Evolutionary conservation across 2,329 filamentous ascomycete genomes (phyloP).

Genomic region (Apiospora sp.): DNA sequence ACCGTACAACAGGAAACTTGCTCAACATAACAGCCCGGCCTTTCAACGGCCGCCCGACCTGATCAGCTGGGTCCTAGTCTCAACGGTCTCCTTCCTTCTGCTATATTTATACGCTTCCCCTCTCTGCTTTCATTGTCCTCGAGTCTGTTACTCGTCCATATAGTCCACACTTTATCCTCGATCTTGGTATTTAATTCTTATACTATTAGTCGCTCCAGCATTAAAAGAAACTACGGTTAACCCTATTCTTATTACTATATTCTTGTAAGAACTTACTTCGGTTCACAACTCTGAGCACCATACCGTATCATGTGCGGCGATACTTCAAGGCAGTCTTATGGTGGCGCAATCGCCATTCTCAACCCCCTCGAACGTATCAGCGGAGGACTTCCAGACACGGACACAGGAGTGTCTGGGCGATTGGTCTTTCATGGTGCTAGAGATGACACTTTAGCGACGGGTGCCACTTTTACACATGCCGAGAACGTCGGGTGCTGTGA

Average conservation of each 20-base stretch:
- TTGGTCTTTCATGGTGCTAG: constrained; percentile 49
- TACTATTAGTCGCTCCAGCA: neutral
- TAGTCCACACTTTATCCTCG: neutral
- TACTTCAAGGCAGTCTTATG: constrained; percentile 48
- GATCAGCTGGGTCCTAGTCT: neutral
- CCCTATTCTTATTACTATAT: neutral
- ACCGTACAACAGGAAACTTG: constrained; percentile 17
- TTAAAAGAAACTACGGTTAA: too few species aligned
- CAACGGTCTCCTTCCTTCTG: neutral
- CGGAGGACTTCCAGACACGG: constrained; percentile 39
- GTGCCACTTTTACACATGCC: constrained; percentile 50
- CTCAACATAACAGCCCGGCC: constrained; percentile 16
- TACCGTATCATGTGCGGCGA: constrained; percentile 54
- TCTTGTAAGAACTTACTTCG: neutral
- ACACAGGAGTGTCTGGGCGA: constrained; percentile 30
- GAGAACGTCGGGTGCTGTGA: constrained; percentile 30
- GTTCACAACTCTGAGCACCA: neutral
- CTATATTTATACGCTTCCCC: neutral
- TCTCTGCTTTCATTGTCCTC: neutral
- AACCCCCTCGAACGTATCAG: constrained; percentile 32
- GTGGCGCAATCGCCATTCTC: constrained; percentile 56
- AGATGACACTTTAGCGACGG: constrained; percentile 45
- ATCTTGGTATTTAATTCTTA: neutral
- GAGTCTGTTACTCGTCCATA: neutral
- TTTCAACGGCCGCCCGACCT: neutral